These are phyloP conservation scores for Phytopythium cucurbitacearum DNA, from an alignment of 352 stramenopile species.

Conservation along the genomic window DNA sequence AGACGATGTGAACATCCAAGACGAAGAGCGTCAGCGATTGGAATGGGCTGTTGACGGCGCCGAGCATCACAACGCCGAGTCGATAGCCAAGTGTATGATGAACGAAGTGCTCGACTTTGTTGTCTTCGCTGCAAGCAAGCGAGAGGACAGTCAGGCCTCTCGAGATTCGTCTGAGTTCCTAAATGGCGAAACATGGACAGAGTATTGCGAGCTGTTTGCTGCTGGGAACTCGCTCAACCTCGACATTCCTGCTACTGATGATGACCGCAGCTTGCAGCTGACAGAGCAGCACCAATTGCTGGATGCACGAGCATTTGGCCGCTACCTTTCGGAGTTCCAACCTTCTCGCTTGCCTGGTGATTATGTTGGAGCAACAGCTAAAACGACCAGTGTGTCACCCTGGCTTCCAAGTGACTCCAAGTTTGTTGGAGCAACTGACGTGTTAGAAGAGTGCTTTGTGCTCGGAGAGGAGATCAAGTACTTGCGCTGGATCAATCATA, in stretches of 20 bases:
- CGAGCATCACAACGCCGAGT: conserved; percentile 31
- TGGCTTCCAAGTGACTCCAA: conserved; percentile 32
- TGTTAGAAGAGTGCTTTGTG: conserved; percentile 41
- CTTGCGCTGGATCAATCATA: conserved; percentile 44
- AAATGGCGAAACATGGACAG: conserved; percentile 36
- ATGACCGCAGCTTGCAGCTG: background rate
- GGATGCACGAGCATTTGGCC: conserved; percentile 22
- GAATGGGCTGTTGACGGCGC: conserved; percentile 27
- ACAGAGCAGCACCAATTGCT: background rate
- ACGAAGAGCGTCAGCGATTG: conserved; percentile 26
- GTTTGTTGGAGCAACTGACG: conserved; percentile 37
- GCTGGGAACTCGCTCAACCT: conserved; percentile 5
- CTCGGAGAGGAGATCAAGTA: conserved; percentile 66
- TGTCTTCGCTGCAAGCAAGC: conserved; percentile 39
- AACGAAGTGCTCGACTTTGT: conserved; percentile 56
- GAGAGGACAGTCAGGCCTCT: conserved; percentile 40
- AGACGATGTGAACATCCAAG: conserved; percentile 50
- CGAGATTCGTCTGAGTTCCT: conserved; percentile 38
- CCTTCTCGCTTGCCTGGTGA: conserved; percentile 9
- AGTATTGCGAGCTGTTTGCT: conserved; percentile 50
- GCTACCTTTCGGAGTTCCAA: conserved; percentile 41
- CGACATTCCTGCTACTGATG: background rate
- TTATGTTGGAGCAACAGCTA: conserved; percentile 16
- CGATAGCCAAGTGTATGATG: conserved; percentile 34
- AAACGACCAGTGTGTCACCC: conserved; percentile 13